Percentiles rank a stretch among this genome's conserved stretches.
Evolutionary conservation across 2,329 filamentous ascomycete species (phyloP).

Genomic region (Ceratocystis destructans): DNA sequence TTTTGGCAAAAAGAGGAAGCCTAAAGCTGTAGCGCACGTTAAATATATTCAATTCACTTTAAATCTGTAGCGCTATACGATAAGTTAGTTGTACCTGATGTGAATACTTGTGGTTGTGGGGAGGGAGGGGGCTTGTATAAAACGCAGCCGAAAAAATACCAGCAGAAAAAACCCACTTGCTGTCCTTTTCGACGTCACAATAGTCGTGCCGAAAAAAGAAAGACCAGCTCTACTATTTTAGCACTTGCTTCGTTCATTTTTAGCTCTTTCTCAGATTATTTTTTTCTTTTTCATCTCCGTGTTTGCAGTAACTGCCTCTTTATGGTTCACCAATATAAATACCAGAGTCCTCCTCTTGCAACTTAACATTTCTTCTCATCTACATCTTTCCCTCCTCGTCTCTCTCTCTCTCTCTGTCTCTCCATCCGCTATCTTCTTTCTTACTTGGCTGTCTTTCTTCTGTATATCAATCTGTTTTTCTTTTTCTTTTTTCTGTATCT

Average conservation of each 20-base stretch:
- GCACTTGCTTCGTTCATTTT: not conserved
- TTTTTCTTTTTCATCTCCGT: not conserved
- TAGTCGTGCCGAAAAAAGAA: not conserved
- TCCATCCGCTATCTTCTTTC: not conserved
- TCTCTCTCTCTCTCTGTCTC: no score
- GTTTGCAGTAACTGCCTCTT: not conserved
- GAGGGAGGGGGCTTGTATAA: not conserved
- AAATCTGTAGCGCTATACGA: no score
- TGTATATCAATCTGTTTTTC: not conserved
- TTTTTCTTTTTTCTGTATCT: no score
- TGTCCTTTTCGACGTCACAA: conserved; percentile 20
- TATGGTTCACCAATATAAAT: not conserved
- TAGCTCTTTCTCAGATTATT: not conserved
- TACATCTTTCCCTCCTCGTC: not conserved
- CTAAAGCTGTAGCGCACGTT: no score
- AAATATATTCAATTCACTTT: no score
- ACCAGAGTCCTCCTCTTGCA: not conserved
- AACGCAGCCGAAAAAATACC: not conserved
- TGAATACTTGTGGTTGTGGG: no score
- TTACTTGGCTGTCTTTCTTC: not conserved
- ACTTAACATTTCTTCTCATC: not conserved
- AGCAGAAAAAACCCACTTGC: conserved; percentile 16
- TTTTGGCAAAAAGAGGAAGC: no score
- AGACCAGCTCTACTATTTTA: conserved; percentile 2
- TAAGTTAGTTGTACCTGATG: no score